Conservation (phyloP, 345 rosid genomes). For the Ricinus communis region DNA sequence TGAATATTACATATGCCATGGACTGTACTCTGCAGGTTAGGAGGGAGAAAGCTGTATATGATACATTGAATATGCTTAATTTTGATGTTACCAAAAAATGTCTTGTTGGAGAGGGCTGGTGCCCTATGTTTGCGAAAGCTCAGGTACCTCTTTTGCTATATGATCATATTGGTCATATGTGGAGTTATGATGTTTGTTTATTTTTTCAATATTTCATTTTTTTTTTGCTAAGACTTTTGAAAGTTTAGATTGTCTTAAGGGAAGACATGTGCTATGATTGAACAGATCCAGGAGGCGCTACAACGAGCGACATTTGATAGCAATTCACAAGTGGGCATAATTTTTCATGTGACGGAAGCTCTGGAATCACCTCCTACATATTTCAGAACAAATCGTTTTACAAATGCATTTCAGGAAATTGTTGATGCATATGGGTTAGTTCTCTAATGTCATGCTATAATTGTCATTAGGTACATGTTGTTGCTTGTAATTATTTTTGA, state of each 20-base stretch:
- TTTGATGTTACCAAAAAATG: slow-evolving; percentile 97
- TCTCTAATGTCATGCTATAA: slow-evolving; percentile 6
- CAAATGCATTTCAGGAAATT: slow-evolving; percentile 93
- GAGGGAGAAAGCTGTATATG: slow-evolving; percentile 89
- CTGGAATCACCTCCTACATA: slow-evolving; percentile 90
- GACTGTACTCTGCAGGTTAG: slow-evolving; percentile 54
- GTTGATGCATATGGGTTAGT: slow-evolving; percentile 98
- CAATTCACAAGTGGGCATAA: slow-evolving; percentile 88
- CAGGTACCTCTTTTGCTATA: slow-evolving; percentile 46
- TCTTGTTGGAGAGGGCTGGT: slow-evolving; percentile 99
- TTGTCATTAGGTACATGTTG: neutral
- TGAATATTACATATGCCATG: neutral
- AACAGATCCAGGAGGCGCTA: slow-evolving; percentile 88
- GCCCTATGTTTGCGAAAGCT: slow-evolving; percentile 84
- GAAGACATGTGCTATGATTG: slow-evolving; percentile 18
- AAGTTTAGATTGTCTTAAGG: slow-evolving; percentile 21
- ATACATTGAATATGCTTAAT: slow-evolving; percentile 87
- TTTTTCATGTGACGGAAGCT: slow-evolving; percentile 90
- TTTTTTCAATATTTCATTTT: neutral
- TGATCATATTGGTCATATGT: slow-evolving; percentile 7
- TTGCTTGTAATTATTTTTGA: slow-evolving; percentile 4
- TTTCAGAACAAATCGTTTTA: slow-evolving; percentile 80
- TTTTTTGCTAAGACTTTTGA: slow-evolving; percentile 16
- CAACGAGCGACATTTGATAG: slow-evolving; percentile 93
- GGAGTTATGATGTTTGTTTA: slow-evolving; percentile 10